Percentiles rank a stretch among this genome's conserved stretches.
Evolutionary conservation across 352 stramenopile genomes (phyloP).

Genomic region (Phytophthora litchii): DNA sequence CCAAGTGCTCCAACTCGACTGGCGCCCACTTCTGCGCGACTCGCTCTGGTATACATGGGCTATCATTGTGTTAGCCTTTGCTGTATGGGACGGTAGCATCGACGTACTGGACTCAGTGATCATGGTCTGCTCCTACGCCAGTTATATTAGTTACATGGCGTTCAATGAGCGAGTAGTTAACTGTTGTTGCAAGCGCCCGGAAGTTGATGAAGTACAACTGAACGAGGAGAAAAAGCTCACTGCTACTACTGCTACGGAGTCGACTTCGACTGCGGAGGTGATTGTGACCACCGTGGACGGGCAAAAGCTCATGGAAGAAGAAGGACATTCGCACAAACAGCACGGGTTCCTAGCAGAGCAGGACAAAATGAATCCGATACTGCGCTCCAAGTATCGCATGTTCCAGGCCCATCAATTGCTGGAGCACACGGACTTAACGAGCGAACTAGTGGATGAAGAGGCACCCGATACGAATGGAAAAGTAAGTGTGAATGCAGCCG

Average conservation of each 20-base stretch:
- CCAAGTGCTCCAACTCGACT: constrained; percentile 73
- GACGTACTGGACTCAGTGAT: constrained; percentile 61
- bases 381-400: constrained; percentile 75
- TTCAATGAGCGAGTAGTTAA: constrained; percentile 68
- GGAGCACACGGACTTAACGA: constrained; percentile 16
- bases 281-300: constrained; percentile 17
- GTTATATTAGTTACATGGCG: constrained; percentile 82
- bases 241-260: not conserved
- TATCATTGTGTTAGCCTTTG: constrained; percentile 58
- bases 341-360: constrained; percentile 45
- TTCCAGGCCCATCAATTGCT: constrained; percentile 62
- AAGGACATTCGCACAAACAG: constrained; percentile 24
- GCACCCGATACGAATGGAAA: constrained; percentile 5
- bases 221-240: constrained; percentile 15
- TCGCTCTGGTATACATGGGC: constrained; percentile 78
- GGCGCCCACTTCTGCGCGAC: constrained; percentile 81
- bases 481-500: constrained; percentile 3
- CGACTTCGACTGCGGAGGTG: constrained; percentile 14
- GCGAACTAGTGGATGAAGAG: constrained; percentile 18
- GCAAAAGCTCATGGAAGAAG: constrained; percentile 16
- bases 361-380: constrained; percentile 57
- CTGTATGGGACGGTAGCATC: constrained; percentile 68
- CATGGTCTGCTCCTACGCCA: constrained; percentile 68
- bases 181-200: constrained; percentile 58
- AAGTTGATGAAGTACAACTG: constrained; percentile 23